phyloP scores from a whole-genome alignment of 2,329 filamentous ascomycete genomes.

The Nemania sp. region DNA sequence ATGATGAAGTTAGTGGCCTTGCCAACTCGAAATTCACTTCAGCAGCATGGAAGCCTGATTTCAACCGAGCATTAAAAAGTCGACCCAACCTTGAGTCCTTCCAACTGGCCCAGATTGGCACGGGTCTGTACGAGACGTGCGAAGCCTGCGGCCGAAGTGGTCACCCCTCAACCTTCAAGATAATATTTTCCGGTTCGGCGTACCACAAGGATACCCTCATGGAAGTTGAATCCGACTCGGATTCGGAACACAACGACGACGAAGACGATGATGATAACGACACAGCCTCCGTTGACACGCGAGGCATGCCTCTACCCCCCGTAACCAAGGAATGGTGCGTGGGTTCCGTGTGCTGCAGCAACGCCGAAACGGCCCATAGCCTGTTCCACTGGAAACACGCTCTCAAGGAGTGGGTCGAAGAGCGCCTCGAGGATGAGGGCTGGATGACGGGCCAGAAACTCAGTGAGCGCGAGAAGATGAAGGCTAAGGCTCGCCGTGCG shows the following conservation, averaged over 20 bases:
- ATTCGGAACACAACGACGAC: constrained; percentile 53
- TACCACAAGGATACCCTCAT: constrained; percentile 76
- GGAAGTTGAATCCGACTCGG: constrained; percentile 63
- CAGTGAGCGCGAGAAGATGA: constrained; percentile 71
- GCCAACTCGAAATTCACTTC: constrained; percentile 79
- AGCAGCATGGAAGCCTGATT: constrained; percentile 75
- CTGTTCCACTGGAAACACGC: constrained; percentile 81
- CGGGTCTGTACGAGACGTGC: constrained; percentile 61
- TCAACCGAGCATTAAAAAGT: constrained; percentile 73
- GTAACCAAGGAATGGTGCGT: constrained; percentile 57
- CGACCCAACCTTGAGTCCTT: constrained; percentile 71
- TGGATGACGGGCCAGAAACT: constrained; percentile 69
- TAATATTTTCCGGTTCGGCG: constrained; percentile 73
- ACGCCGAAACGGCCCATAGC: constrained; percentile 76
- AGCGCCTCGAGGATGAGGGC: constrained; percentile 68
- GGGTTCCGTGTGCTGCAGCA: constrained; percentile 57
- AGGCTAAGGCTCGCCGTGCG: constrained; percentile 67
- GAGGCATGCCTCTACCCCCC: constrained; percentile 53
- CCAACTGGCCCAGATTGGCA: constrained; percentile 55
- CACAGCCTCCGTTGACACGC: constrained; percentile 54
- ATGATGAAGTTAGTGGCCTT: constrained; percentile 76
- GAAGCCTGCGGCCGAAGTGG: constrained; percentile 77
- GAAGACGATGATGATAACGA: constrained; percentile 52
- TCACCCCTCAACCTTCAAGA: constrained; percentile 74
- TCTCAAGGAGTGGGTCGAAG: constrained; percentile 78